Percentiles rank a stretch among this genome's conserved stretches.
phyloP scores from a whole-genome alignment of 2,329 filamentous ascomycete genomes.

The Didymella pomorum region DNA sequence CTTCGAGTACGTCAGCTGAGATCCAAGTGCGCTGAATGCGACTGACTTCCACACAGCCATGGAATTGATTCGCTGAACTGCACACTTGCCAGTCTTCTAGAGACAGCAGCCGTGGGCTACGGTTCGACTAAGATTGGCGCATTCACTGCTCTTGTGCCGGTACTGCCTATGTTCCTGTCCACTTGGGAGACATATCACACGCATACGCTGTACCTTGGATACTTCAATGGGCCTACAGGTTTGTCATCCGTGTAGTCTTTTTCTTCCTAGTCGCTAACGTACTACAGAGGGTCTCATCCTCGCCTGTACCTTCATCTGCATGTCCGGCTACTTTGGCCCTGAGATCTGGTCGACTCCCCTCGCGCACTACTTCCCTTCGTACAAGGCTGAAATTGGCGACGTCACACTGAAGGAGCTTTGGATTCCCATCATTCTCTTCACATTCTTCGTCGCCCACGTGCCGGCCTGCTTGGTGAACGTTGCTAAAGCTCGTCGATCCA shows the following conservation, averaged over 20 bases:
- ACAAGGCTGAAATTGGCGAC: constrained; percentile 67
- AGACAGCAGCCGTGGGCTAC: constrained; percentile 91
- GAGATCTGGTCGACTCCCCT: constrained; percentile 84
- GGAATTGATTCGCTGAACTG: constrained; percentile 98
- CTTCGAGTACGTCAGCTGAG: constrained; percentile 72
- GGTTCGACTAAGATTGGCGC: constrained; percentile 84
- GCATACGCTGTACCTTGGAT: constrained; percentile 93
- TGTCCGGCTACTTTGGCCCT: constrained; percentile 87
- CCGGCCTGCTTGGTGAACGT: constrained; percentile 93
- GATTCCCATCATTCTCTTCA: constrained; percentile 66
- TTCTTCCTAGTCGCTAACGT: constrained; percentile 22
- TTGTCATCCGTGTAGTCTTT: constrained; percentile 3
- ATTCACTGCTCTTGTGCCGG: constrained; percentile 90
- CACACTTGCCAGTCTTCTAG: constrained; percentile 87
- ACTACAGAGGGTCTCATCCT: constrained; percentile 81
- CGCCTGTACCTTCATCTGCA: constrained; percentile 83
- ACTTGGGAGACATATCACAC: constrained; percentile 99
- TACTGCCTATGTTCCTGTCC: constrained; percentile 98
- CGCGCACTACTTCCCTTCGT: constrained; percentile 59
- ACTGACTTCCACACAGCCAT: constrained; percentile 63
- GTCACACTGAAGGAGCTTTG: constrained; percentile 87
- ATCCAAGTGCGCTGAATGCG: too few relatives aligned
- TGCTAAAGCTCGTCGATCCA: constrained; percentile 73
- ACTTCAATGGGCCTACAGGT: constrained; percentile 92
- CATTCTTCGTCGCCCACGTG: constrained; percentile 69